These are phyloP conservation scores for Fusarium albidum DNA, from an alignment of 2,329 filamentous ascomycete genomes.

Conservation along the genomic window DNA sequence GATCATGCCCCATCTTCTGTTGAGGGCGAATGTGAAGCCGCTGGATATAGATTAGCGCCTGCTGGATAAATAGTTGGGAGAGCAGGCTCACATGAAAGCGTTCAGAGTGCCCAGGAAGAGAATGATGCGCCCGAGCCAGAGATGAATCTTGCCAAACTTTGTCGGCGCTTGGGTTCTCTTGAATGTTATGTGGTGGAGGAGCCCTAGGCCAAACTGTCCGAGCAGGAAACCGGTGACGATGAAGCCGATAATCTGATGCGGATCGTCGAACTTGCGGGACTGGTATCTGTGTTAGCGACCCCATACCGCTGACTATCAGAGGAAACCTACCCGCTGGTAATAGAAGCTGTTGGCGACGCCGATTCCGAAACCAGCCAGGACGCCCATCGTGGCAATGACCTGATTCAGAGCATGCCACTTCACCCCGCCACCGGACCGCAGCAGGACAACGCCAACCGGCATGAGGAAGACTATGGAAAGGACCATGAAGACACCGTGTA, in stretches of 20 bases:
- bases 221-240: constrained; percentile 61
- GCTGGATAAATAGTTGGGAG: not conserved
- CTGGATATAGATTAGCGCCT: constrained; percentile 41
- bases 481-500: constrained; percentile 63
- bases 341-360: constrained; percentile 61
- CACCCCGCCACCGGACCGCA: constrained; percentile 60
- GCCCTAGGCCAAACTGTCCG: constrained; percentile 61
- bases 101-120: constrained; percentile 64
- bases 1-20: constrained; percentile 55
- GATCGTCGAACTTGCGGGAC: constrained; percentile 60
- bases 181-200: constrained; percentile 63
- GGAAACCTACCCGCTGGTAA: constrained; percentile 61
- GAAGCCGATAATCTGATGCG: constrained; percentile 68
- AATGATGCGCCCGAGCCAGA: constrained; percentile 64
- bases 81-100: constrained; percentile 59
- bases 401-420: constrained; percentile 65
- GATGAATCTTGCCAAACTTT: constrained; percentile 61
- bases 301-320: too few species aligned
- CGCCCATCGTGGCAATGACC: constrained; percentile 55
- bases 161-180: constrained; percentile 59
- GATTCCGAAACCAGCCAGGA: constrained; percentile 58
- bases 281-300: constrained; percentile 38
- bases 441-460: constrained; percentile 62
- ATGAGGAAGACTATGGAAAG: constrained; percentile 63
- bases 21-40: constrained; percentile 65